These are phyloP conservation scores for Neovahlkampfia damariscottae DNA, from an alignment of 78 protist genomes.

Conservation along the genomic window DNA sequence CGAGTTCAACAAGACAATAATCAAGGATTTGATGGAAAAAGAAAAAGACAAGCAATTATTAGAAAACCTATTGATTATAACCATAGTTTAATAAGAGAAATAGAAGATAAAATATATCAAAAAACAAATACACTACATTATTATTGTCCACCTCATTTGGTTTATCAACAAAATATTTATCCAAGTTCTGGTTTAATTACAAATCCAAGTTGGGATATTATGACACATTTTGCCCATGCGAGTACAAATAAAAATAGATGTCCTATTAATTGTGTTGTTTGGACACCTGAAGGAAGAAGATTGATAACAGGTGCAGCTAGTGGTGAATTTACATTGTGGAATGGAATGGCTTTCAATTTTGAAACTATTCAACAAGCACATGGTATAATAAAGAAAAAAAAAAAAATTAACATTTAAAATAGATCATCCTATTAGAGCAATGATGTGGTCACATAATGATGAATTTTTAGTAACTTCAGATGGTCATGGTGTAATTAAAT, in stretches of 20 bases:
- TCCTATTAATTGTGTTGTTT: neutral
- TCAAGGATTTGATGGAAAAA: no score
- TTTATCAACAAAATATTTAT: no score
- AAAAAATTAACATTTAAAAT: neutral
- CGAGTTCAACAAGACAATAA: no score
- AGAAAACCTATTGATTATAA: no score
- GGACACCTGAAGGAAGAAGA: constrained; percentile 37
- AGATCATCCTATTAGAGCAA: constrained; percentile 57
- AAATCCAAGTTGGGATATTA: neutral
- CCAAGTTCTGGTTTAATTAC: no score
- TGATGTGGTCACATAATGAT: constrained; percentile 73
- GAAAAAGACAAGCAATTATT: no score
- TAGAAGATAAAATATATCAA: no score
- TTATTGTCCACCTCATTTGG: no score
- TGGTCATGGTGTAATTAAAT: constrained; percentile 65
- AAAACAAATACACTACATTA: no score
- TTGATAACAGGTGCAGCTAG: constrained; percentile 27
- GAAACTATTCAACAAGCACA: constrained; percentile 62
- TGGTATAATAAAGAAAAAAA: no score
- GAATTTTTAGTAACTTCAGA: constrained; percentile 79
- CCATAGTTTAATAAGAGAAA: no score
- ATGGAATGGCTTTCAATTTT: constrained; percentile 22
- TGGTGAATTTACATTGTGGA: constrained; percentile 36
- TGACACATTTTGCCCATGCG: neutral
- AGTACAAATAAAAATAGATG: constrained; percentile 2